Evolutionary conservation across 768 basidiomycete species (phyloP).

Genomic region (Pleurotus tuber-regium): DNA sequence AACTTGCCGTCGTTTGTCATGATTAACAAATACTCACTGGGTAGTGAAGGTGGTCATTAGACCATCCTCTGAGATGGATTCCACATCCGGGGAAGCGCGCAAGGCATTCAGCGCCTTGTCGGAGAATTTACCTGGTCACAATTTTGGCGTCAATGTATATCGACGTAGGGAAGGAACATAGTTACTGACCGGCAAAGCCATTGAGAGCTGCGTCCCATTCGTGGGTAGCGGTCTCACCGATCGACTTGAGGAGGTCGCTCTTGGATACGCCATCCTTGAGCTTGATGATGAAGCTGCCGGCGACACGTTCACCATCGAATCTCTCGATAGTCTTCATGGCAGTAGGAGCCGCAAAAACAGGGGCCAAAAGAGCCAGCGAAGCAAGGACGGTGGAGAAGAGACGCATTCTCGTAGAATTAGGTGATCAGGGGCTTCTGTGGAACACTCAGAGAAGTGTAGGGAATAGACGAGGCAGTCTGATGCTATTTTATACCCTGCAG

Average conservation of each 20-base stretch:
- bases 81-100: constrained; percentile 24
- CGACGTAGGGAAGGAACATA: background rate
- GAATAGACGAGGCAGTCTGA: background rate
- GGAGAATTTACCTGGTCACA: constrained; percentile 17
- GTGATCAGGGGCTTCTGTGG: constrained; percentile 1
- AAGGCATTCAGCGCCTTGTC: constrained; percentile 22
- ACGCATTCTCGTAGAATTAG: constrained; percentile 1
- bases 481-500: background rate
- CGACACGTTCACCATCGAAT: constrained; percentile 9
- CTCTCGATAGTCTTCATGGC: constrained; percentile 12
- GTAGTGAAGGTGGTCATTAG: constrained; percentile 19
- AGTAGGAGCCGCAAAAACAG: constrained; percentile 1
- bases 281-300: constrained; percentile 19
- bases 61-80: constrained; percentile 27
- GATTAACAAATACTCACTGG: constrained; percentile 1
- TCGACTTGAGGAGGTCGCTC: constrained; percentile 8
- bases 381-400: constrained; percentile 5
- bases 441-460: constrained; percentile 6
- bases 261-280: constrained; percentile 19
- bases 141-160: background rate
- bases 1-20: background rate
- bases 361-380: constrained; percentile 3
- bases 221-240: constrained; percentile 9
- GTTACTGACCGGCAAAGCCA: constrained; percentile 22
- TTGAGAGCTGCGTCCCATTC: constrained; percentile 19